Base-by-base conservation (phyloP, 2,329 filamentous ascomycete genomes). In the Penicillium sp. region DNA sequence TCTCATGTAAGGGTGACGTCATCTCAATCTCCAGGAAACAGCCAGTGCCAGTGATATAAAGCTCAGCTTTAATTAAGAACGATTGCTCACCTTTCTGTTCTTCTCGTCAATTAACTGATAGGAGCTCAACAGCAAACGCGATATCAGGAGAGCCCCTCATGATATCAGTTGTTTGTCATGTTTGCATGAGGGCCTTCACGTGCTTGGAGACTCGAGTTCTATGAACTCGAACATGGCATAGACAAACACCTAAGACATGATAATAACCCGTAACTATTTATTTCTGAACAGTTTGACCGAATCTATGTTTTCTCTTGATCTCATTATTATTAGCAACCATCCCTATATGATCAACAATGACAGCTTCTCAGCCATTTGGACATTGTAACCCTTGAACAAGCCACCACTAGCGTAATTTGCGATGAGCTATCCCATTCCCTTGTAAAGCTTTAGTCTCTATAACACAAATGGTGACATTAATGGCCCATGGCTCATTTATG, bases 161-260 rank as follows among this genome's bases (percentile, higher is more conserved):
- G 54, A 51, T 55, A 45, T 51, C 41, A 44, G 37, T 13, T 46
- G 56, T 58, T 58, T 58, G 56, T 45, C 46, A 5, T 52, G 56
- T 58, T 58, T 57, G 54, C 27, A 40, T 35, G 29, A 29, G 24
- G 26, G 24, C 31, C 26, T 32, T 52, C 47, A 54, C 49, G 51
- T 54, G 49, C 14, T 27, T 27, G 1, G 4, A 9, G 10, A 11
- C 9, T 34, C 14, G 31, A 18, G 10, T 34, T 10, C 9, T 8
- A 18, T 34, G 5, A 9, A 32, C 14, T 11, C 7, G 13, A n/a
- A 29, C 5, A 29, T 16, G 31, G 31, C 31, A 18, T 2, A 9
- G 4, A 18, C 7, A 10, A 5, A 20, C 26, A 18, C 11, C 3
- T 11, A 4, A 18, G 3, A 34, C 14, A 20, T 18, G 16, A 16